Evolutionary conservation across 73 alveolate genomes (phyloP).

Genomic region (Tetrahymena malaccensis): DNA sequence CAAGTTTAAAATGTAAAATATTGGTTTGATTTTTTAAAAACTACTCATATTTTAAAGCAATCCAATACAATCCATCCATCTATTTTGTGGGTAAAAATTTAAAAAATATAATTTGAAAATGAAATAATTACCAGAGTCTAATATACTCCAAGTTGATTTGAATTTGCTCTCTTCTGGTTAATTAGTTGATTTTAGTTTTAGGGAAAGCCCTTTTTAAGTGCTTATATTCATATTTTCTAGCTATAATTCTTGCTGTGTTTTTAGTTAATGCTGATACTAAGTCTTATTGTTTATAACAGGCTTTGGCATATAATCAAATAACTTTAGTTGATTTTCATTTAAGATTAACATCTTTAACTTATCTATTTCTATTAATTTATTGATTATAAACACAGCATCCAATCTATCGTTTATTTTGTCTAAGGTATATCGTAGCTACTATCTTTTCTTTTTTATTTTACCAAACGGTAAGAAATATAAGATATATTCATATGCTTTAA

Average conservation of each 20-base stretch:
- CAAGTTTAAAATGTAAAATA: background rate
- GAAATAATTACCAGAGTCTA: background rate
- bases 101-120: background rate
- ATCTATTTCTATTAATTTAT: slow-evolving; percentile 33
- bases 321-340: background rate
- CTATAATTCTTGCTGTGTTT: background rate
- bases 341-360: slow-evolving; percentile 20
- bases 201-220: background rate
- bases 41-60: too few species aligned
- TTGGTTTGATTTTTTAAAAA: background rate
- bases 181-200: background rate
- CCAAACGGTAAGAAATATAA: background rate
- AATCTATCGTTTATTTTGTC: slow-evolving; percentile 9
- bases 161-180: background rate
- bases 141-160: background rate
- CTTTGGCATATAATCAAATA: slow-evolving; percentile 33
- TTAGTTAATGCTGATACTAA: background rate
- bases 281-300: slow-evolving; percentile 7
- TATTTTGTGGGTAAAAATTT: background rate
- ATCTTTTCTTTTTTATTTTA: background rate
- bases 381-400: slow-evolving; percentile 15
- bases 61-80: too few species aligned
- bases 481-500: background rate
- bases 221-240: background rate
- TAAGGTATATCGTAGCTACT: background rate